Evolutionary conservation across 2,329 filamentous ascomycete genomes (phyloP).

Genomic region (Coniochaeta sp.): DNA sequence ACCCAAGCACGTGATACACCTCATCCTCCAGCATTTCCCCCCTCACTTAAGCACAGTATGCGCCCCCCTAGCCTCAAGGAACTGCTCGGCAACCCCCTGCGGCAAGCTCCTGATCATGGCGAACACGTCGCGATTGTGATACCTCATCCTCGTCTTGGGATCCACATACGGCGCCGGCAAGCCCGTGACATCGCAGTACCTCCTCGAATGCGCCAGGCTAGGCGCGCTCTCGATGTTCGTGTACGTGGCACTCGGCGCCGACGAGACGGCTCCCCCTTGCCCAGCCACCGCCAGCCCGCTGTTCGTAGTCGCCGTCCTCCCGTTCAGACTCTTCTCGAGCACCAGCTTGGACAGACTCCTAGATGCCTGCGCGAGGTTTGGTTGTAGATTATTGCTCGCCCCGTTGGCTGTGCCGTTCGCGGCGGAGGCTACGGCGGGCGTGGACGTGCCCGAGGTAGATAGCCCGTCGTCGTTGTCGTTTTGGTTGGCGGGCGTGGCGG

Average conservation of each 20-base stretch:
- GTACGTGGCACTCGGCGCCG: conserved; percentile 74
- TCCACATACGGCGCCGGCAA: conserved; percentile 87
- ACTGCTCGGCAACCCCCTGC: conserved; percentile 79
- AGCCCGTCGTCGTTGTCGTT: conserved; percentile 38
- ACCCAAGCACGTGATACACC: not conserved
- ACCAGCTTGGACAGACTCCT: conserved; percentile 82
- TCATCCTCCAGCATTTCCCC: not conserved
- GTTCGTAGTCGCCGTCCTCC: conserved; percentile 24
- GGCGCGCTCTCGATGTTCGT: conserved; percentile 92
- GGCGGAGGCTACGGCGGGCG: conserved; percentile 43
- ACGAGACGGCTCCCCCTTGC: conserved; percentile 25
- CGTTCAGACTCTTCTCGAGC: conserved; percentile 66
- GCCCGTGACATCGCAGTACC: conserved; percentile 95
- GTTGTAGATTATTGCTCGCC: conserved; percentile 30
- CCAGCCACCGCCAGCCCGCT: conserved; percentile 21
- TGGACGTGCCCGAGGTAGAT: conserved; percentile 51
- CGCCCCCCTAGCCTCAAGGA: conserved; percentile 81
- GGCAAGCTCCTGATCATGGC: conserved; percentile 71
- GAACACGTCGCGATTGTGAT: conserved; percentile 92
- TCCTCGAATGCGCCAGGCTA: conserved; percentile 73
- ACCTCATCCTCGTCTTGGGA: conserved; percentile 87
- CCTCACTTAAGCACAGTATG: conserved; percentile 85
- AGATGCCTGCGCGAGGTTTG: conserved; percentile 83
- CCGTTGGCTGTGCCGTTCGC: conserved; percentile 19
- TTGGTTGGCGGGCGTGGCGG: conserved; percentile 55